Evolutionary conservation across 129 eudicot genomes (phyloP).

Genomic region (Lonicera japonica): DNA sequence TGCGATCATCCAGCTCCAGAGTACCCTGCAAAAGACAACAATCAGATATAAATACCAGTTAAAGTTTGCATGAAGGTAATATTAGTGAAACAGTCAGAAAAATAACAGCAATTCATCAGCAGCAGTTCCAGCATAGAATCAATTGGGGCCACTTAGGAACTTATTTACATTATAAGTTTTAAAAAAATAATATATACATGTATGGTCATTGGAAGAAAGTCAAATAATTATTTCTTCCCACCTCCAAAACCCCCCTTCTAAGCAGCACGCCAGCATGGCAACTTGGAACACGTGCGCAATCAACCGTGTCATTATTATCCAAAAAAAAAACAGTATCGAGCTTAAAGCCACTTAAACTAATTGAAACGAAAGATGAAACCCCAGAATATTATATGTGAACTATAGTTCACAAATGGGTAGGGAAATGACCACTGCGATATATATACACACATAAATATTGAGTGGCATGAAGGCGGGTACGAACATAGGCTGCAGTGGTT

Average conservation of each 20-base stretch:
- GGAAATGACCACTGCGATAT: not conserved
- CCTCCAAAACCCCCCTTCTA: no score
- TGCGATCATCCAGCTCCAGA: constrained; percentile 42
- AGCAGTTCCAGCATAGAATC: not conserved
- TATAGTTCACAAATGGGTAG: not conserved
- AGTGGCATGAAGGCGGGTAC: not conserved
- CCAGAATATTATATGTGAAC: not conserved
- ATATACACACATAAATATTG: no score
- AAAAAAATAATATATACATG: no score
- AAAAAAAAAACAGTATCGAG: not conserved
- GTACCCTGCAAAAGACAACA: constrained; percentile 35
- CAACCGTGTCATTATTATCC: not conserved
- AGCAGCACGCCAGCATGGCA: not conserved
- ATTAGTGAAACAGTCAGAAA: no score
- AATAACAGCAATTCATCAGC: not conserved
- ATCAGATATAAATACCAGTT: not conserved
- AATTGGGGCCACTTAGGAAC: not conserved
- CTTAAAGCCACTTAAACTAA: not conserved
- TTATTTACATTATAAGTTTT: no score
- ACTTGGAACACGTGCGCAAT: not conserved
- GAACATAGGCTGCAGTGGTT: not conserved
- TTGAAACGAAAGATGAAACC: not conserved
- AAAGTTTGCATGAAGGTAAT: not conserved
- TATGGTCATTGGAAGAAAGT: no score
- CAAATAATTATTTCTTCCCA: no score